Conservation (phyloP, 1,284 basidiomycete species). For the Cryptococcus sp. region DNA sequence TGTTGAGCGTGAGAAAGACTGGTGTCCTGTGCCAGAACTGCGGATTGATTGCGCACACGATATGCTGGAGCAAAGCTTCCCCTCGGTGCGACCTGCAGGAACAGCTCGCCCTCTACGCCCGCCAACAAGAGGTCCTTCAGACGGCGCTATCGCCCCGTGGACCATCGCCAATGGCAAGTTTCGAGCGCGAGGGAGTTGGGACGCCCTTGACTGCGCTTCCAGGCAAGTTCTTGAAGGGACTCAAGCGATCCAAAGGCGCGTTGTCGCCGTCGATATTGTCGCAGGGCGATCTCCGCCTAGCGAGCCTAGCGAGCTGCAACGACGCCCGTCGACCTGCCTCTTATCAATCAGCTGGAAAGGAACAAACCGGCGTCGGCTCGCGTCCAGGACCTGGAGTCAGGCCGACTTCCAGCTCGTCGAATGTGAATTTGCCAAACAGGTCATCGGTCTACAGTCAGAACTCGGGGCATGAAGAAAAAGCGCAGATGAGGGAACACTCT, state of each 20-base stretch:
- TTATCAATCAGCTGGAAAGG: too few relatives aligned
- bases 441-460: not conserved
- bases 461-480: not conserved
- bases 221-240: conserved; percentile 21
- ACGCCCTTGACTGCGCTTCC: conserved; percentile 18
- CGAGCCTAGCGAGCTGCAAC: too few relatives aligned
- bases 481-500: not conserved
- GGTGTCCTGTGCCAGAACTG: conserved; percentile 87
- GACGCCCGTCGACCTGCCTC: too few relatives aligned
- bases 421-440: not conserved
- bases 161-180: conserved; percentile 16
- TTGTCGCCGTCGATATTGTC: conserved; percentile 7
- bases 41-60: conserved; percentile 80
- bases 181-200: conserved; percentile 6
- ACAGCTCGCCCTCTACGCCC: conserved; percentile 35
- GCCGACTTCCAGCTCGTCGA: not conserved
- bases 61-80: conserved; percentile 72
- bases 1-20: conserved; percentile 75
- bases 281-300: conserved; percentile 12
- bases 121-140: conserved; percentile 32
- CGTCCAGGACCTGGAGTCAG: not conserved
- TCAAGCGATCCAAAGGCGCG: conserved; percentile 22
- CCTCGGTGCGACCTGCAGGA: conserved; percentile 71
- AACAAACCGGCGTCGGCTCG: not conserved
- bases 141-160: conserved; percentile 13